Evolutionary conservation across 495 filamentous ascomycete species (phyloP), one percentile per base, ranked within the genome.

Genomic region (Recurvomyces mirabilis): DNA sequence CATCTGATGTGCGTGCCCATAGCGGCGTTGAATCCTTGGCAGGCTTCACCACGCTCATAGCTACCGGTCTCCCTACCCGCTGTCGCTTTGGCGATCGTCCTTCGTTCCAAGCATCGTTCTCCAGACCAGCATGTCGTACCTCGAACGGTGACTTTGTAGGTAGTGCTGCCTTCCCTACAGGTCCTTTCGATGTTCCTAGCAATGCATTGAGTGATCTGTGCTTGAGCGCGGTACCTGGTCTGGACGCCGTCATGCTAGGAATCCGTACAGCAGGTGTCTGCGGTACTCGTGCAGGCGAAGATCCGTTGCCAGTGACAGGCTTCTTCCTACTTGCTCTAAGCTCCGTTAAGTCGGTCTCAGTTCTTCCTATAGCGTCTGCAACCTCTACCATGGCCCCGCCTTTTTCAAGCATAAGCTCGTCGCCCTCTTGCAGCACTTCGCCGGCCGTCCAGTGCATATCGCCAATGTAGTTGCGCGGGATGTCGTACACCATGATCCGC

Each of bases 401-500:
- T 49, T 78, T 77, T 34, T 95, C 86, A 46, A 94, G 67, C 46
- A 79, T 69, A 19, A 95, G 54, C 55, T 94, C 87, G 51, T 93
- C 86, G 13, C 87, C 87, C 47, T 79, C 79, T 22, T 81, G 72
- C 3, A 83, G 55, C 9, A 72, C 69, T 37, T 69, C 73, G 36
- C 70, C 70, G 17, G 79, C 71, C 29, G 74, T 75, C 83, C 82
- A 91, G 56, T 94, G 84, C 20, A 74, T 75, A 55, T 95, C 88
- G 7, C 87, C 88, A 21, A 94, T 69, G 49, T 79, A 84, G 60
- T 91, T 84, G 0, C 84, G 73, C 14, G 69, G 65, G 13, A 78
- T 76, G 58, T 95, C 87, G 54, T 89, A 89, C 17, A 91, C 82
- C 87, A 95, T 93, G 29, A 87, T 67, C 3, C 87, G 78, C 52